Percentiles rank a stretch among this genome's conserved stretches.
These are phyloP conservation scores for Gynochthodes officinalis DNA, from an alignment of 257 asterid species.

Conservation along the genomic window DNA sequence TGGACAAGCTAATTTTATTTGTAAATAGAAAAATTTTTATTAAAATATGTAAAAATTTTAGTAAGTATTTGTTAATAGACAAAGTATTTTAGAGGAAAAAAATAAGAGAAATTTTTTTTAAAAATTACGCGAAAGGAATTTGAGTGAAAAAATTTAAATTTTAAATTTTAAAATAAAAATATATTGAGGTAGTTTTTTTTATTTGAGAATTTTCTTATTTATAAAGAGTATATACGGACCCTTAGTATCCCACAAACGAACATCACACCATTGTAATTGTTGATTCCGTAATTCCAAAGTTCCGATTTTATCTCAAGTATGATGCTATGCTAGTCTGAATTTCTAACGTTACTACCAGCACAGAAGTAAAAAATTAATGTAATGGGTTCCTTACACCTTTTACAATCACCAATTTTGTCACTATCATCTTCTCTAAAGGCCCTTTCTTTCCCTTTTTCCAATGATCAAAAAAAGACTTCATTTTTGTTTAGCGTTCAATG, in stretches of 20 bases:
- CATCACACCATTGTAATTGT: neutral
- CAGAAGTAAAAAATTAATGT: neutral
- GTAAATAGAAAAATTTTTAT: too few species aligned
- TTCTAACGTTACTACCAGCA: neutral
- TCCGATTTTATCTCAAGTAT: neutral
- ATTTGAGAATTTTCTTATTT: too few species aligned
- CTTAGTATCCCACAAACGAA: neutral
- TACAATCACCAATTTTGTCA: constrained; percentile 14
- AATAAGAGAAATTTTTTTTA: too few species aligned
- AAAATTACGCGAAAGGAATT: too few species aligned
- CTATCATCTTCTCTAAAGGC: constrained; percentile 15
- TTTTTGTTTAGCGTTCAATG: neutral
- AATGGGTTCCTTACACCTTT: constrained; percentile 20
- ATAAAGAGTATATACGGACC: too few species aligned
- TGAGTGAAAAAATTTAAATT: too few species aligned
- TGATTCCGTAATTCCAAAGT: neutral
- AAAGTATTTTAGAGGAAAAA: too few species aligned
- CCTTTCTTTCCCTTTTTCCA: neutral
- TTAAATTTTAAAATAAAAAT: too few species aligned
- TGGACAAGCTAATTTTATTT: too few species aligned
- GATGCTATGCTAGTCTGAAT: neutral
- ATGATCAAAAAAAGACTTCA: constrained; percentile 5
- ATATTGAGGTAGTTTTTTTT: too few species aligned
- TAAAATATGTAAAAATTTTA: too few species aligned
- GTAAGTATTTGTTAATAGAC: too few species aligned